Percentiles rank a stretch among this genome's conserved stretches.
These are phyloP conservation scores for Trichoderma afroharzianum DNA, from an alignment of 2,329 filamentous ascomycete species.

Conservation along the genomic window DNA sequence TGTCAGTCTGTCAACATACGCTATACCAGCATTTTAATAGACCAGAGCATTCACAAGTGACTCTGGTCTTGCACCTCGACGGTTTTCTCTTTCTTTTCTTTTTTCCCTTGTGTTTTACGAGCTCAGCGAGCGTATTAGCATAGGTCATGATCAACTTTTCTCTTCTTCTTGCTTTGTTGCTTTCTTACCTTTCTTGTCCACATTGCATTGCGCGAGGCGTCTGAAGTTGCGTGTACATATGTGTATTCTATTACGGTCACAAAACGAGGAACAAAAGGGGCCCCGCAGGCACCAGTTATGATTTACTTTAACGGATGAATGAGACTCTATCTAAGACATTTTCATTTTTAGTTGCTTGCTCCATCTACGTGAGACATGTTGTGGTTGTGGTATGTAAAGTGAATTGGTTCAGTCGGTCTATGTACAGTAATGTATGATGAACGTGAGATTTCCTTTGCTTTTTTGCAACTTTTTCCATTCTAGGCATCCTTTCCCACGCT, in stretches of 20 bases:
- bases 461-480: not conserved
- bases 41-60: not conserved
- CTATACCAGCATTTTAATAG: conserved; percentile 1
- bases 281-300: conserved; percentile 4
- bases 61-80: not conserved
- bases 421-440: not conserved
- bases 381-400: not conserved
- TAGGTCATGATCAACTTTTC: not conserved
- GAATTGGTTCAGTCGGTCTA: not conserved
- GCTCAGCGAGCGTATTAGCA: not conserved
- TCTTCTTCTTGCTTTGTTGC: not conserved
- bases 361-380: not conserved
- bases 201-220: conserved; percentile 4
- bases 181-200: not conserved
- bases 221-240: conserved; percentile 8
- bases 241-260: conserved; percentile 9
- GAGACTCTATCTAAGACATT: conserved; percentile 3
- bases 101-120: not conserved
- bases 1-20: conserved; percentile 6
- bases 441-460: not conserved
- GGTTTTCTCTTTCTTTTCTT: not conserved
- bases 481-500: not conserved
- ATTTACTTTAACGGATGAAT: conserved; percentile 11
- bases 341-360: not conserved
- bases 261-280: not conserved